phyloP scores from a whole-genome alignment of 2,329 filamentous ascomycete species.

The Arthrobotrys entomopaga region DNA sequence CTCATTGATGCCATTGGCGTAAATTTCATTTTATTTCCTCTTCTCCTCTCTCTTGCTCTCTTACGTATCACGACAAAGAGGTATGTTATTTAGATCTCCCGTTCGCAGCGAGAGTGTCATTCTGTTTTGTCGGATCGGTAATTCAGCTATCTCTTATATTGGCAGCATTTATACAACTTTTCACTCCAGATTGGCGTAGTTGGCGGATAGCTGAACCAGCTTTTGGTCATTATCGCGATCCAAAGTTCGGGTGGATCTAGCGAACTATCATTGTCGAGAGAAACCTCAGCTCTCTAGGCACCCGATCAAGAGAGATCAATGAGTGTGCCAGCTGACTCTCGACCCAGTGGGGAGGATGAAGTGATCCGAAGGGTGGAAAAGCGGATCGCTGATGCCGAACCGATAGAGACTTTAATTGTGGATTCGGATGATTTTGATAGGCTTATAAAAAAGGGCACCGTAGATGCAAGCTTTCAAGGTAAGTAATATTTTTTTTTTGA shows the following conservation, averaged over 20 bases:
- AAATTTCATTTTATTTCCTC: no score
- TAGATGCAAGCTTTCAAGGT: conserved; percentile 8
- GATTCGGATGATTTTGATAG: conserved; percentile 44
- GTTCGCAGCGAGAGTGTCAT: conserved; percentile 22
- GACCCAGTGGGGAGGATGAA: conserved; percentile 8
- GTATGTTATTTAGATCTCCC: conserved; percentile 12
- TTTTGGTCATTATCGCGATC: not conserved
- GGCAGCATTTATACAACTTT: no score
- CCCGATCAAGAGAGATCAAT: conserved; percentile 13
- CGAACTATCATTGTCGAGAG: not conserved
- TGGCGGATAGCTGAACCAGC: no score
- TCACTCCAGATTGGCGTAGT: no score
- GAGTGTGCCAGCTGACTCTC: not conserved
- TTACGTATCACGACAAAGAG: conserved; percentile 1
- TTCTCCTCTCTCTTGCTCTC: conserved; percentile 16
- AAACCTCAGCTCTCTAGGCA: not conserved
- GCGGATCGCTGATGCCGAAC: conserved; percentile 5
- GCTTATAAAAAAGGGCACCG: conserved; percentile 20
- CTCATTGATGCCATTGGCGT: conserved; percentile 11
- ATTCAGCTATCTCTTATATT: not conserved
- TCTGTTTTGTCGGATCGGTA: conserved; percentile 7
- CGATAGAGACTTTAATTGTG: conserved; percentile 35
- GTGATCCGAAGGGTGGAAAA: conserved; percentile 6
- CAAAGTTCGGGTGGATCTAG: not conserved
- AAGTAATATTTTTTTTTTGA: conserved; percentile 1